Evolutionary conservation across 2,329 filamentous ascomycete species (phyloP).

Genomic region (Fusarium poae): DNA sequence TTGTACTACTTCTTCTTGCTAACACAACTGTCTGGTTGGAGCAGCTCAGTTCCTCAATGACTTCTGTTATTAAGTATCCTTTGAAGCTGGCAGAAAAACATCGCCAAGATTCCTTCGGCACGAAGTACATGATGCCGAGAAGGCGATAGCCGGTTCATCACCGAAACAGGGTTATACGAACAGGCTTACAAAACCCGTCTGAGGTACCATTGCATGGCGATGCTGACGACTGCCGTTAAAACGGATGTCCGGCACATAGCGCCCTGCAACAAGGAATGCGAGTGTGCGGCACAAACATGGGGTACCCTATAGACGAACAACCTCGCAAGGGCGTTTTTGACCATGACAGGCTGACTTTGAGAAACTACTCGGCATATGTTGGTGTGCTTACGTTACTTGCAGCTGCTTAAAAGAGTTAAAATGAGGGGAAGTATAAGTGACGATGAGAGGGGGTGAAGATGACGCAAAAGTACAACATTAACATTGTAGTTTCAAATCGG

Average conservation of each 20-base stretch:
- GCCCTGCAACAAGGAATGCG: not conserved
- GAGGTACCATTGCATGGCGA: conserved; percentile 18
- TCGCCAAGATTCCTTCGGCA: conserved; percentile 17
- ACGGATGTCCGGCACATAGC: conserved; percentile 38
- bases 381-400: not conserved
- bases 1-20: not conserved
- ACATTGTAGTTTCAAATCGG: not conserved
- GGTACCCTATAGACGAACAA: not conserved
- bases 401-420: conserved; percentile 6
- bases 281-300: not conserved
- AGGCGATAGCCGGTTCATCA: conserved; percentile 32
- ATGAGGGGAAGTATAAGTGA: conserved; percentile 1
- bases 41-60: conserved; percentile 9
- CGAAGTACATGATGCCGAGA: conserved; percentile 30
- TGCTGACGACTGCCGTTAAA: conserved; percentile 19
- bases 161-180: conserved; percentile 35
- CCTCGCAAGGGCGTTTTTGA: not conserved
- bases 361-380: not conserved
- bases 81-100: not conserved
- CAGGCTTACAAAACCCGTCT: conserved; percentile 20
- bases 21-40: not conserved
- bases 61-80: conserved; percentile 23
- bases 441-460: not conserved
- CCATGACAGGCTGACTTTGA: not conserved
- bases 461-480: not conserved